These are phyloP conservation scores for Lentinula edodes DNA, from an alignment of 768 basidiomycete genomes.

Conservation along the genomic window DNA sequence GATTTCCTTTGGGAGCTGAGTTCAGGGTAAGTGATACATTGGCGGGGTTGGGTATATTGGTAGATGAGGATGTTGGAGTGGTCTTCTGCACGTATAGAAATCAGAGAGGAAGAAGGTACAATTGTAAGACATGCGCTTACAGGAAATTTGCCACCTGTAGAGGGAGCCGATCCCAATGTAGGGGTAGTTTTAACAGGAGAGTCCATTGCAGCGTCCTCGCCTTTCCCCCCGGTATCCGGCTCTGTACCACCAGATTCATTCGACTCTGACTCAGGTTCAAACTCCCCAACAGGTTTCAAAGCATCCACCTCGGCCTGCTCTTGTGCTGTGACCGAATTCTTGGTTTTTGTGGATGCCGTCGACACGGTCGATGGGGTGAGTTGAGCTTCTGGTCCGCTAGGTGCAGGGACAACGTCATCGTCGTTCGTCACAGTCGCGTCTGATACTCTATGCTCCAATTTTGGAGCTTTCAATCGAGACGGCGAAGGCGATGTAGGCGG, in stretches of 20 bases:
- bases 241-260: neutral
- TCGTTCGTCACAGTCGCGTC: neutral
- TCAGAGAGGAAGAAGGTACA: too few species aligned
- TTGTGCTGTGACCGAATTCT: neutral
- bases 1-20: neutral
- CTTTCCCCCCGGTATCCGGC: neutral
- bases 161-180: neutral
- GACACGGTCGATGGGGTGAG: neutral
- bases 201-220: neutral
- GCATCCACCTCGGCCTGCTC: conserved; percentile 5
- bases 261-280: neutral
- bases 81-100: neutral
- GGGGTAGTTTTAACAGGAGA: neutral
- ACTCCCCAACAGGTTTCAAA: conserved; percentile 1
- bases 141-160: too few species aligned
- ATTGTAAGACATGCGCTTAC: neutral
- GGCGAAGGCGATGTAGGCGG: neutral
- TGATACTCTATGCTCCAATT: neutral
- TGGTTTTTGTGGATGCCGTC: neutral
- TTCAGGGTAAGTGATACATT: neutral
- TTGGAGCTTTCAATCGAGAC: neutral
- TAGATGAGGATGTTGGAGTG: neutral
- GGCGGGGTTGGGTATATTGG: neutral
- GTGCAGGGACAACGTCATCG: neutral
- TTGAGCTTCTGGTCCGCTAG: neutral